Base-by-base conservation (phyloP, 2,329 filamentous ascomycete genomes). In the Exophiala viscosa region DNA sequence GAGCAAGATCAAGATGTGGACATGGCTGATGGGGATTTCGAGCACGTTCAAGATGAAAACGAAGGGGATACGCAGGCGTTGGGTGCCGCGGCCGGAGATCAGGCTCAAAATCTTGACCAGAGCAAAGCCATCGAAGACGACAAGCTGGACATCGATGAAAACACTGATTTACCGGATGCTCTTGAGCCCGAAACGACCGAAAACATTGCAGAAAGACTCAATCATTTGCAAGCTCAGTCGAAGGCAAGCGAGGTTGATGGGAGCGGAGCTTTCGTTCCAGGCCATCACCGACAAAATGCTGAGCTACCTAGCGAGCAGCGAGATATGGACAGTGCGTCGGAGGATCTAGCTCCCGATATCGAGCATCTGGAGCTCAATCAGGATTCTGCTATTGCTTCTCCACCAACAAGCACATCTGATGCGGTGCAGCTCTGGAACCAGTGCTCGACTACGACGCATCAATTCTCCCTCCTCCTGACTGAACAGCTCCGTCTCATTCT, bases 401-500 rank as follows among this genome's bases (percentile, higher is more conserved):
- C 70, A 15, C 65, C 71, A 32, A 75, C 76, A 3, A 73, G 78
- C 1, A 67, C 75, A 34, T 73, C 77, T 20, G 77, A 82, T 57
- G 83, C 91, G 20, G 82, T 90, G 54, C 77, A 83, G 47, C 83
- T 92, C 63, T 99, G 95, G 93, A 81, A 84, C 8, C 79, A 85
- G 52, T 93, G 95, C 72, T 91, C 97, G 70, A 79, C 80, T 55
- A 82, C 85, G 50, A 97, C 93, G 0, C 90, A 93, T 60, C 80
- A 87, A 43, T 85, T 96, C 51, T 95, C 93, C 0, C 82, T 96
- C 51, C 86, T 90, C 1, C 78, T 99, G 11, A 96, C 92, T 1
- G 93, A 96, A 60, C 93, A 97, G 66, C 85, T 99, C 14, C 90
- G 93, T 20, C 83, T 99, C 11, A 97, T 99, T 64, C 85, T 99